Percentiles rank a stretch among this genome's conserved stretches.
Conservation (phyloP, 805 yeast species). For the Yamadazyma phyllophila region DNA sequence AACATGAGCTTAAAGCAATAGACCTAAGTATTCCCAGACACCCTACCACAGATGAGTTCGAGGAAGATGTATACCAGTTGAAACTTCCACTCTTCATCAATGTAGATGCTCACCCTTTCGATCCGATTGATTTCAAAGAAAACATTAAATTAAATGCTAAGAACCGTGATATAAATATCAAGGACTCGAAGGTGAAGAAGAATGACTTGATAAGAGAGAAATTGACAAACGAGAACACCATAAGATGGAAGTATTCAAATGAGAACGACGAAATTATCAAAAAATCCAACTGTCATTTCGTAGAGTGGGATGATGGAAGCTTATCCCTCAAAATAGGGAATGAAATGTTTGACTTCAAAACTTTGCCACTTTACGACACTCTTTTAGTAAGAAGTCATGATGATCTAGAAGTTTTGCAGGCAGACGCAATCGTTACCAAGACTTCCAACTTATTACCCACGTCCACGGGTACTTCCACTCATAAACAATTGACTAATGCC, state of each 20-base stretch:
- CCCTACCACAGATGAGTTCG: slow-evolving; percentile 37
- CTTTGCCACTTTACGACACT: slow-evolving; percentile 64
- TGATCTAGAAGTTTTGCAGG: slow-evolving; percentile 66
- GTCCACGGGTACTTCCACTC: slow-evolving; percentile 83
- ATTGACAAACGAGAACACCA: slow-evolving; percentile 74
- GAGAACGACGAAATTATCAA: slow-evolving; percentile 70
- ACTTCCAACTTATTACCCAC: slow-evolving; percentile 81
- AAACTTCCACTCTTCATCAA: slow-evolving; percentile 81
- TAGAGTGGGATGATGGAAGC: slow-evolving; percentile 94
- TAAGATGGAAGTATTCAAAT: slow-evolving; percentile 91
- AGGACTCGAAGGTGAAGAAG: slow-evolving; percentile 44
- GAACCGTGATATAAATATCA: slow-evolving; percentile 14
- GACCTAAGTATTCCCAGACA: slow-evolving; percentile 48
- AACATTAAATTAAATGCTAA: slow-evolving; percentile 39
- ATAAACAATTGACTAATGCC: slow-evolving; percentile 72
- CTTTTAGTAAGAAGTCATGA: slow-evolving; percentile 71
- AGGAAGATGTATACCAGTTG: slow-evolving; percentile 25
- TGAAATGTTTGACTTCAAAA: slow-evolving; percentile 78
- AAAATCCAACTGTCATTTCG: slow-evolving; percentile 85
- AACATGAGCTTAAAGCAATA: slow-evolving; percentile 32
- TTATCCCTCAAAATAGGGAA: slow-evolving; percentile 81
- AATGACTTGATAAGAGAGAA: slow-evolving; percentile 54
- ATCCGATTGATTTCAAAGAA: slow-evolving; percentile 63
- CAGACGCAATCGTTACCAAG: slow-evolving; percentile 63
- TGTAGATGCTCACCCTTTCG: slow-evolving; percentile 85